A percentile compares a stretch with the other conserved stretches of the same genome.
These are phyloP conservation scores for Phytophthora megakarya DNA, from an alignment of 352 stramenopile genomes.

Conservation along the genomic window DNA sequence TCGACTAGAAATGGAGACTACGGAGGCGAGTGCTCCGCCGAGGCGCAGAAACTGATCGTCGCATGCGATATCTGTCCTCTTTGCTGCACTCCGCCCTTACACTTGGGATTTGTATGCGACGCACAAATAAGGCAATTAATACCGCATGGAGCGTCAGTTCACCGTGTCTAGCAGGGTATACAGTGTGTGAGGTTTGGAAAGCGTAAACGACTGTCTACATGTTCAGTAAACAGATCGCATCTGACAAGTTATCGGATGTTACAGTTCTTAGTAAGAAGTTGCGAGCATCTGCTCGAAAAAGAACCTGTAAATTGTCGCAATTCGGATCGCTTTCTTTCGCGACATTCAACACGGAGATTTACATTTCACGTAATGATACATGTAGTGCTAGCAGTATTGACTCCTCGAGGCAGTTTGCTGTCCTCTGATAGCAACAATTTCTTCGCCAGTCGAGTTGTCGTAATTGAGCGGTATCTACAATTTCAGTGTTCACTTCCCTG, in stretches of 20 bases:
- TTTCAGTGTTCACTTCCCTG: background rate
- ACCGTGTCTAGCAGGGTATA: no score
- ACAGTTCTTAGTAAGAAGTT: background rate
- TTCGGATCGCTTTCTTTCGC: background rate
- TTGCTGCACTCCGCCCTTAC: background rate
- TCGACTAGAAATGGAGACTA: background rate
- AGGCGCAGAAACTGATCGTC: slow-evolving; percentile 2
- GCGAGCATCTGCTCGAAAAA: background rate
- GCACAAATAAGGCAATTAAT: background rate
- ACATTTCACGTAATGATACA: no score
- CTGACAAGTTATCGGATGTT: background rate
- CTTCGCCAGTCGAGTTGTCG: slow-evolving; percentile 4
- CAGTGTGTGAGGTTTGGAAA: background rate
- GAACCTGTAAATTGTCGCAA: slow-evolving; percentile 3
- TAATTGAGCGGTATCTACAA: background rate
- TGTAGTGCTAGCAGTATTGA: no score
- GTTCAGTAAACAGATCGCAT: background rate
- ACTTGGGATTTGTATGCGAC: slow-evolving; percentile 5
- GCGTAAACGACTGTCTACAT: background rate
- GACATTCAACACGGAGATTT: slow-evolving; percentile 1
- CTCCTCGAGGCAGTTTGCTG: no score
- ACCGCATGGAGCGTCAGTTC: no score
- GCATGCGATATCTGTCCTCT: slow-evolving; percentile 2
- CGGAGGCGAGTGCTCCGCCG: background rate
- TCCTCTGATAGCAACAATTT: no score